Percentiles rank a stretch among this genome's conserved stretches.
Conservation (phyloP, 441 rosid genomes). For the Lagerstroemia fauriei region DNA sequence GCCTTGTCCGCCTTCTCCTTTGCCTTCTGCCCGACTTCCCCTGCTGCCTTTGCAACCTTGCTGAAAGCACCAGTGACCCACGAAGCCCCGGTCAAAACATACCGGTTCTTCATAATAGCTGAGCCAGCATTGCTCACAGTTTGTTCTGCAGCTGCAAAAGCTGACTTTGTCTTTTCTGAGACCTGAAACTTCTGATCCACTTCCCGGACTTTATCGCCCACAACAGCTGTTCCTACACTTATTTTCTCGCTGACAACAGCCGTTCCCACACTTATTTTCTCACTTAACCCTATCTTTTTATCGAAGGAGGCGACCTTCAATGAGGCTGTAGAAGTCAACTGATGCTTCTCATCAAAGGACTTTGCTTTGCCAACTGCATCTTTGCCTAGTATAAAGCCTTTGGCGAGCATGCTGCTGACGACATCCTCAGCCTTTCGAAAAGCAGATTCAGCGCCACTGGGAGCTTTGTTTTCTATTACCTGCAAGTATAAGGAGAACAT, state of each 20-base stretch:
- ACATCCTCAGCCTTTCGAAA: constrained; percentile 79
- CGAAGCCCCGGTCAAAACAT: constrained; percentile 57
- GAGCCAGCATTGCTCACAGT: constrained; percentile 71
- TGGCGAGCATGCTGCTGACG: constrained; percentile 74
- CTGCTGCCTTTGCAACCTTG: constrained; percentile 80
- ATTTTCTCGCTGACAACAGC: constrained; percentile 64
- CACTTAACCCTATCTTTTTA: constrained; percentile 71
- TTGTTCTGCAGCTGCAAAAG: constrained; percentile 77
- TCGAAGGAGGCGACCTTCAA: constrained; percentile 73
- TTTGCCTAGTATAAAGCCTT: constrained; percentile 79
- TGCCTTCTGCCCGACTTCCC: constrained; percentile 81
- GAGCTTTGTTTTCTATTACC: constrained; percentile 47
- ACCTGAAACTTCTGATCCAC: constrained; percentile 89
- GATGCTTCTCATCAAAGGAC: constrained; percentile 76
- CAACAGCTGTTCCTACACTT: constrained; percentile 57
- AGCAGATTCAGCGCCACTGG: constrained; percentile 55
- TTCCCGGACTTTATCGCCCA: constrained; percentile 73
- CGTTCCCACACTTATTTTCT: constrained; percentile 67
- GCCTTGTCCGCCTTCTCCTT: constrained; percentile 66
- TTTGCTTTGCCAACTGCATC: constrained; percentile 74
- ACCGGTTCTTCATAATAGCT: constrained; percentile 77
- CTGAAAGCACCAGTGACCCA: constrained; percentile 82
- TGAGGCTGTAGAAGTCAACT: constrained; percentile 67
- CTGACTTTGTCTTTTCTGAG: constrained; percentile 79
- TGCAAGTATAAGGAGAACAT: constrained; percentile 30